Conservation (phyloP, 1,284 basidiomycete species). For the Moniliophthora roreri region DNA sequence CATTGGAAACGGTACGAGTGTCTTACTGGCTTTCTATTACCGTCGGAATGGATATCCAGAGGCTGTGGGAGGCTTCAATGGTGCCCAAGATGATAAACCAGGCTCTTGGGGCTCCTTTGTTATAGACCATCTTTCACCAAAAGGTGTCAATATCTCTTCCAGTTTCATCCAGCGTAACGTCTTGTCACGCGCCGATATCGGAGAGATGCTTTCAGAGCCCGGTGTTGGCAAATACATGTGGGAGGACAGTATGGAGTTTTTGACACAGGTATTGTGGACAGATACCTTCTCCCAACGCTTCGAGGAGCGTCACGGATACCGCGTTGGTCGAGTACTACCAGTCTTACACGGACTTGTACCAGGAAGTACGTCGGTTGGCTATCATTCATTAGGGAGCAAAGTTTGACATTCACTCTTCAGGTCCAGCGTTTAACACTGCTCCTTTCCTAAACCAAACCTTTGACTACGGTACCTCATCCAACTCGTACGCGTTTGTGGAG, state of each 20-base stretch:
- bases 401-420: not conserved
- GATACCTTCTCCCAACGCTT: slow-evolving; percentile 16
- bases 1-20: slow-evolving; percentile 11
- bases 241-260: slow-evolving; percentile 21
- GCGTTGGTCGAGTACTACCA: slow-evolving; percentile 16
- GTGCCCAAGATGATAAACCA: slow-evolving; percentile 11
- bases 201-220: slow-evolving; percentile 11
- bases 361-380: not conserved
- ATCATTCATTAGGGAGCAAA: not conserved
- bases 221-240: slow-evolving; percentile 21
- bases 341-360: not conserved
- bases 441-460: slow-evolving; percentile 14
- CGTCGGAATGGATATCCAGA: slow-evolving; percentile 19
- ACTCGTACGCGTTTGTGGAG: slow-evolving; percentile 10
- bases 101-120: slow-evolving; percentile 20
- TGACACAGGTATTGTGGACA: slow-evolving; percentile 19
- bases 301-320: slow-evolving; percentile 18
- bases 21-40: slow-evolving; percentile 19
- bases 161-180: slow-evolving; percentile 18
- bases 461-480: slow-evolving; percentile 15
- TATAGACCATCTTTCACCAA: slow-evolving; percentile 18
- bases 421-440: not conserved
- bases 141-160: slow-evolving; percentile 17
- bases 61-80: slow-evolving; percentile 16
- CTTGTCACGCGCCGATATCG: slow-evolving; percentile 14